Evolutionary conservation across 768 basidiomycete species (phyloP).

Genomic region (Gymnopilus junonius): DNA sequence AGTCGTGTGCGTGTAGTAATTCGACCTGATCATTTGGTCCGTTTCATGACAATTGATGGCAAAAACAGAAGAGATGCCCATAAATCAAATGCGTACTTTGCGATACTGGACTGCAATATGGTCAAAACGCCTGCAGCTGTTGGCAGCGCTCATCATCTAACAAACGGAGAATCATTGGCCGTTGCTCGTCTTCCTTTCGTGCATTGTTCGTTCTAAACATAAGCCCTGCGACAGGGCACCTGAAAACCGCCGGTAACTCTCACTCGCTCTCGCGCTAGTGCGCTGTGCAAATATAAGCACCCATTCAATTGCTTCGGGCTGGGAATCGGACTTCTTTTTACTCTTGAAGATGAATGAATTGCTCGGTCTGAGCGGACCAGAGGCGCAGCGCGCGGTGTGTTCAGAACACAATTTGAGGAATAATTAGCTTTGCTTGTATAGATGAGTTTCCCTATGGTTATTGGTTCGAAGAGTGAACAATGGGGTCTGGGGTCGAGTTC

Average conservation of each 20-base stretch:
- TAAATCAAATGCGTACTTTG: not conserved
- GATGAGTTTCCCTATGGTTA: not conserved
- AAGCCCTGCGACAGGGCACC: not conserved
- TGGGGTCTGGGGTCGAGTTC: not conserved
- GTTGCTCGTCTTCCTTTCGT: not conserved
- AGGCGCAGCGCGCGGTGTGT: not conserved
- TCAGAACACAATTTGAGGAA: not conserved
- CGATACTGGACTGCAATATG: not conserved
- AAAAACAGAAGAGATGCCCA: not conserved
- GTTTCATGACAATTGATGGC: constrained; percentile 7
- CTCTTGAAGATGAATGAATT: constrained; percentile 1
- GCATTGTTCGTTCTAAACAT: not conserved
- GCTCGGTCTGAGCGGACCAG: not conserved
- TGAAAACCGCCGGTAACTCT: not conserved
- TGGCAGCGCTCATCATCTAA: not conserved
- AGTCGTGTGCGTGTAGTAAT: constrained; percentile 1
- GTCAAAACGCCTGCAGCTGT: too few relatives aligned
- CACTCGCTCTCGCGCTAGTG: not conserved
- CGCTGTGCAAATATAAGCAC: not conserved
- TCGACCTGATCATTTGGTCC: constrained; percentile 3
- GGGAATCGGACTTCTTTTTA: not conserved
- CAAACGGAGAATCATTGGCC: not conserved
- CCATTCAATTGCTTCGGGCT: not conserved
- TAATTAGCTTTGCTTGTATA: not conserved
- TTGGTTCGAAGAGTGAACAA: not conserved